Base-by-base conservation (phyloP, 345 rosid genomes). In the Pelargonium nanum region DNA sequence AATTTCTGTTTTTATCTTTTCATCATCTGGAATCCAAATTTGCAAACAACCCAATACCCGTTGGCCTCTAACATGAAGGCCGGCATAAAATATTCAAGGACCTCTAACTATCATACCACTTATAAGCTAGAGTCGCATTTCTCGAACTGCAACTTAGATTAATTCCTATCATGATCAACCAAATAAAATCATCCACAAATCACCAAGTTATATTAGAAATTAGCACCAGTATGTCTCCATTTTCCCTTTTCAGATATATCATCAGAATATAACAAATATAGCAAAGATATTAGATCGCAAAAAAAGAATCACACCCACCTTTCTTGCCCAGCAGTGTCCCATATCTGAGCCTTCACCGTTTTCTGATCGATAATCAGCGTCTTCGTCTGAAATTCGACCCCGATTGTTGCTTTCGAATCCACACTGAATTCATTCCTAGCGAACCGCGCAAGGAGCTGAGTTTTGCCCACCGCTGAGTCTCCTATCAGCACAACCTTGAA, bases 251-350 rank as follows among this genome's bases (percentile, higher is more conserved):
- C 10, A 6, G 6, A n/a, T n/a, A n/a, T n/a, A n/a, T n/a, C n/a
- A 5, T 30, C 40, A 5, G 10, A 30, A 30, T 12, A 28, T 3
- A 28, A 28, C 32, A 28, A 28, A 40, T 9, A 40, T 40, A 40
- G 15, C 16, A 12, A 40, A 40, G n/a, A n/a, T 40, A 40, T 40
- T 40, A 40, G 15, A 30, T 30, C 10, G 8, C 30, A 12, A 2
- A 64, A 16, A 32, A 22, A 1, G 4, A 25, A 44, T n/a, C n/a
- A n/a, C 4, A 12, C 66, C 23, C 4, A 88, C 95, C 95, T 81
- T 71, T 88, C 95, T 64, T 88, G 91, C 44, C 95, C 95, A 55
- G 91, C 95, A n/a, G 95, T 88, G 72, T 88, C 95, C 95, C 95
- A 85, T 78, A 88, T 88, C 72, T 88, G 95, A 51, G 95, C 89